phyloP scores from a whole-genome alignment of 129 eudicot genomes.

The Lactuca sativa region DNA sequence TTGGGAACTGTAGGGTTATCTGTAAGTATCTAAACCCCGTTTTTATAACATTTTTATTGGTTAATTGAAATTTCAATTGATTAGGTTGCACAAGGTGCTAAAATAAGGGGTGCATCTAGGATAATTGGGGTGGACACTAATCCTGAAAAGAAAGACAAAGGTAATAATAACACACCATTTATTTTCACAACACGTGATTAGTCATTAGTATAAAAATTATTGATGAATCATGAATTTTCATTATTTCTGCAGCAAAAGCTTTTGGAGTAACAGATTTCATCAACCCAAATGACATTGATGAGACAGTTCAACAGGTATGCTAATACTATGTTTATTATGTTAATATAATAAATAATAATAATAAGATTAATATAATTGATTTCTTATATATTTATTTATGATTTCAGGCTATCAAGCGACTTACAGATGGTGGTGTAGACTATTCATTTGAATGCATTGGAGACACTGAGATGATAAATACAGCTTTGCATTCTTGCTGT shows the following conservation, averaged over 20 bases:
- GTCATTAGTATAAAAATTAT: no score
- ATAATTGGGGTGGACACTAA: conserved; percentile 87
- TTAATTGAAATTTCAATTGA: conserved; percentile 6
- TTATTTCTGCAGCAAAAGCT: conserved; percentile 61
- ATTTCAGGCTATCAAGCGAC: conserved; percentile 69
- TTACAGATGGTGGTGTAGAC: conserved; percentile 91
- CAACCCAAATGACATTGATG: conserved; percentile 73
- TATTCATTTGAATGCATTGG: conserved; percentile 94
- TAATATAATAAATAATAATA: background rate
- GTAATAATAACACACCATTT: conserved; percentile 33
- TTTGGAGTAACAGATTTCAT: conserved; percentile 91
- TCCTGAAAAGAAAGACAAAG: conserved; percentile 66
- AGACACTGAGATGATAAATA: conserved; percentile 69
- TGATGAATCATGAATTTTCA: no score
- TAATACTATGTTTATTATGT: background rate
- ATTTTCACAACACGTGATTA: no score
- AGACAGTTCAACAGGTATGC: conserved; percentile 84
- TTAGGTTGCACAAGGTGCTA: conserved; percentile 97
- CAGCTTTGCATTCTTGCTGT: conserved; percentile 88
- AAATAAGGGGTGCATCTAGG: conserved; percentile 80
- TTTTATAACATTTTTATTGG: background rate
- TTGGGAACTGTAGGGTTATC: conserved; percentile 99
- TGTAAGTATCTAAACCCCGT: conserved; percentile 45
- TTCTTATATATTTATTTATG: background rate
- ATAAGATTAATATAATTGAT: background rate